Evolutionary conservation across 1,284 basidiomycete species (phyloP), one percentile per base, ranked within the genome.

Genomic region (Lentinula novae-zelandiae): DNA sequence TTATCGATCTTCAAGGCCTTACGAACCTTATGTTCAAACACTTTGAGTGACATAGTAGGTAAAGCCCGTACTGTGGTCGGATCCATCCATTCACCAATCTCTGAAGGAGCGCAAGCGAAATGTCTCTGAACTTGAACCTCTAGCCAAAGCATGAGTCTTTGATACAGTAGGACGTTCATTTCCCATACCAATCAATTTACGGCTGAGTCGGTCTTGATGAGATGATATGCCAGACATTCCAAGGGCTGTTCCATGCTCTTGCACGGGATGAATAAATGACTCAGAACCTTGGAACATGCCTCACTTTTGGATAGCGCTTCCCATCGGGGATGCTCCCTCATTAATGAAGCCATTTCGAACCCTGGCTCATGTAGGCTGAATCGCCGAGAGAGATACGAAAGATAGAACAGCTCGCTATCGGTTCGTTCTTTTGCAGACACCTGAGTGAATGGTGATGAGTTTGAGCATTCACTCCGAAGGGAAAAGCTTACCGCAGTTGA

Each of bases 361-460:
- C 44, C 42, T 17, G 61, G 31, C 20, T 83, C 81, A 36, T 72
- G 70, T 38, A 76, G 72, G 31, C 68, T 71, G 49, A 72, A 69
- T 49, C 81, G 72, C 55, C 80, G 82, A 56, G 78, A 76, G 63
- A 89, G 76, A 67, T 77, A 80, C 39, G 87, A 87, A 57, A 96
- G 76, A 73, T 95, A 96, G 70, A 90, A 92, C 46, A 93, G 73
- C 73, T 98, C 95, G 54, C 90, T 87, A 68, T 98, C 96, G n/a
- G 75, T 78, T 40, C 96, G 81, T 70, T 96, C 94, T 63, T 82
- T 84, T 7, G 72, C 60, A 4, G 86, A 82, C 57, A 96, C 83
- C 88, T 93, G 68, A 53, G 63, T 38, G 44, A 57, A 61, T 56
- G 60, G 52, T 60, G 63, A 62, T 54, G 36, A 31, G 46, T 42